phyloP scores from a whole-genome alignment of 164 flowering plant species.

The Aristolochia californica region DNA sequence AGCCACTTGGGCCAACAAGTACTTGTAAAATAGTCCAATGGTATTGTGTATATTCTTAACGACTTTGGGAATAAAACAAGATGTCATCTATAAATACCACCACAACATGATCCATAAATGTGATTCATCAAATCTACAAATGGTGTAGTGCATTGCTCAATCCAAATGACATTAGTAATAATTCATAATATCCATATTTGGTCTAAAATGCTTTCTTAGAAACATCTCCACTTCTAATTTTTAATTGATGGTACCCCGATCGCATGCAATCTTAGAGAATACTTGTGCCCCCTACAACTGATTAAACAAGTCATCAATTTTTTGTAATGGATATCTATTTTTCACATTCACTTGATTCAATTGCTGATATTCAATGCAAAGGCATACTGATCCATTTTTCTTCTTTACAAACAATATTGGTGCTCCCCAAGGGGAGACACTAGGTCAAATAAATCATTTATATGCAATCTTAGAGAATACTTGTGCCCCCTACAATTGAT shows the following conservation, averaged over 20 bases:
- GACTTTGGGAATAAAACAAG: no score
- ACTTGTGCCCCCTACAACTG: neutral
- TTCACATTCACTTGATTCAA: neutral
- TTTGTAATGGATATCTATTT: neutral
- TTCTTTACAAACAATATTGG: neutral
- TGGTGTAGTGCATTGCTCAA: neutral
- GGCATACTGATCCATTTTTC: neutral
- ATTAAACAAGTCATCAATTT: neutral
- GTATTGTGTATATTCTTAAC: no score
- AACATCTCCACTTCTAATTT: neutral
- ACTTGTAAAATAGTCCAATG: no score
- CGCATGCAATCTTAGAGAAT: neutral
- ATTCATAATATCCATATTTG: neutral
- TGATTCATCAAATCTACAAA: constrained; percentile 2
- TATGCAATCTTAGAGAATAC: neutral
- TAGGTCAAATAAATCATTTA: neutral
- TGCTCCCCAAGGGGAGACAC: neutral
- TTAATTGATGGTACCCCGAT: neutral
- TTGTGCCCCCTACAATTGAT: neutral
- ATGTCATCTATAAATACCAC: no score
- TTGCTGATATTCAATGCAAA: constrained; percentile 3
- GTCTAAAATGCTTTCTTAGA: neutral
- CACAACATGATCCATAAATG: no score
- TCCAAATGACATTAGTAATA: constrained; percentile 2
- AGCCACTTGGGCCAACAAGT: no score